Conservation (phyloP, 2,329 filamentous ascomycete species). For the Cercospora nicotianae region DNA sequence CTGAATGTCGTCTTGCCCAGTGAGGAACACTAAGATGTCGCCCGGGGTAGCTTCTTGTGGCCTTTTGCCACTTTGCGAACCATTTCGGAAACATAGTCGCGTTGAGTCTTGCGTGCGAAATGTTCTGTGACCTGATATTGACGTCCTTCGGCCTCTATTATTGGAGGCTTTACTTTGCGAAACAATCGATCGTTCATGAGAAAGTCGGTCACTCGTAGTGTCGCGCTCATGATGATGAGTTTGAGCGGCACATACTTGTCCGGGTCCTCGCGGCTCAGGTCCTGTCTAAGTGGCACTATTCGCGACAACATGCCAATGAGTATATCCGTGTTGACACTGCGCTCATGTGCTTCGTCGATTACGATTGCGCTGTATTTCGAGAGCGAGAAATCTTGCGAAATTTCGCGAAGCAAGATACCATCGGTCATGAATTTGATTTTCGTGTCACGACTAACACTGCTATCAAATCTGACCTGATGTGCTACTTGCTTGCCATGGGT, state of each 20-base stretch:
- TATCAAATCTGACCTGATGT: slow-evolving; percentile 92
- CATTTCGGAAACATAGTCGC: slow-evolving; percentile 87
- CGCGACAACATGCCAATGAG: slow-evolving; percentile 96
- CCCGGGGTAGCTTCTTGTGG: slow-evolving; percentile 88
- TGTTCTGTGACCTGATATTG: slow-evolving; percentile 89
- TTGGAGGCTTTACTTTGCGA: slow-evolving; percentile 63
- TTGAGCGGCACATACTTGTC: slow-evolving; percentile 74
- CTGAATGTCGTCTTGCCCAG: slow-evolving; percentile 87
- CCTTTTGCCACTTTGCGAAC: slow-evolving; percentile 84
- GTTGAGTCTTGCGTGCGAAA: slow-evolving; percentile 77
- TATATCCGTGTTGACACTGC: slow-evolving; percentile 96
- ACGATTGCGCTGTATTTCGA: slow-evolving; percentile 90
- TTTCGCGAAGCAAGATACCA: slow-evolving; percentile 88
- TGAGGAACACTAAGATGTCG: slow-evolving; percentile 90
- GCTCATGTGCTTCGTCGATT: slow-evolving; percentile 95
- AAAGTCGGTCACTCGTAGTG: slow-evolving; percentile 85
- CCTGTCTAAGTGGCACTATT: slow-evolving; percentile 78
- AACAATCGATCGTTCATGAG: slow-evolving; percentile 82
- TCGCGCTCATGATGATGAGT: slow-evolving; percentile 97
- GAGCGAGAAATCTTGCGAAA: slow-evolving; percentile 83
- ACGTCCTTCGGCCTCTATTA: slow-evolving; percentile 86
- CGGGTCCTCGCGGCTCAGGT: slow-evolving; percentile 70
- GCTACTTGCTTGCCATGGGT: slow-evolving; percentile 74
- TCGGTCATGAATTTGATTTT: slow-evolving; percentile 99
- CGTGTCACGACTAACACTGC: slow-evolving; percentile 74